A percentile compares a stretch with the other conserved stretches of the same genome.
phyloP scores from a whole-genome alignment of 352 stramenopile genomes.

The Phytophthora aleatoria region DNA sequence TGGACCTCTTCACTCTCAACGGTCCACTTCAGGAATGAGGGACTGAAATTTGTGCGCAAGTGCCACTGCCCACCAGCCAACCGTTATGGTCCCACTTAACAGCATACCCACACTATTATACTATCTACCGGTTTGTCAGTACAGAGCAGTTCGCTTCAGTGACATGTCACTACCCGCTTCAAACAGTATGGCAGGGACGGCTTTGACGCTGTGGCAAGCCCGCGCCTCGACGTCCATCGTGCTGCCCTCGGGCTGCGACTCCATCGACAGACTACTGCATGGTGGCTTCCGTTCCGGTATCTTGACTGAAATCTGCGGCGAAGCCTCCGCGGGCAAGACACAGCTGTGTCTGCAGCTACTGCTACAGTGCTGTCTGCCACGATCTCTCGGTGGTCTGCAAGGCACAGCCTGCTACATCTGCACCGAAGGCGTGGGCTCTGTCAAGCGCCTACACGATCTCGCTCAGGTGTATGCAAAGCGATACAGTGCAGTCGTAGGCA shows the following conservation, averaged over 20 bases:
- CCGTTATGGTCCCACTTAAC: constrained; percentile 12
- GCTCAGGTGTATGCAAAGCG: constrained; percentile 50
- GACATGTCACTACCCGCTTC: constrained; percentile 12
- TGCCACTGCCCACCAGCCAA: constrained; percentile 15
- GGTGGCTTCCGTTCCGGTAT: constrained; percentile 74
- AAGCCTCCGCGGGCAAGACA: constrained; percentile 80
- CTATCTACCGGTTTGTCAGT: background rate
- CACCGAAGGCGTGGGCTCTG: constrained; percentile 71
- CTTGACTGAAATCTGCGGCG: constrained; percentile 76
- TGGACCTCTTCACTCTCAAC: background rate
- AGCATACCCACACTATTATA: background rate
- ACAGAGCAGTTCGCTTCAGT: constrained; percentile 6
- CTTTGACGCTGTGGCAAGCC: constrained; percentile 51
- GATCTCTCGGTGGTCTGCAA: constrained; percentile 53
- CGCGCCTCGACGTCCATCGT: constrained; percentile 30
- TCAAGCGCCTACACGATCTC: constrained; percentile 78
- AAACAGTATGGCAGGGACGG: constrained; percentile 30
- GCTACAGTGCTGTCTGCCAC: constrained; percentile 64
- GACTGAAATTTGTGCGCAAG: background rate
- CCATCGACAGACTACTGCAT: constrained; percentile 57
- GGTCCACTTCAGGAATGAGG: constrained; percentile 27
- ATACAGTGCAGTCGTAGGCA: constrained; percentile 38
- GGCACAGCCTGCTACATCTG: constrained; percentile 81
- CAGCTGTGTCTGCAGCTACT: constrained; percentile 81
- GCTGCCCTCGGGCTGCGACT: constrained; percentile 59